A percentile compares a stretch with the other conserved stretches of the same genome.
These are phyloP conservation scores for Fusarium staphyleae DNA, from an alignment of 2,329 filamentous ascomycete genomes.

Conservation along the genomic window DNA sequence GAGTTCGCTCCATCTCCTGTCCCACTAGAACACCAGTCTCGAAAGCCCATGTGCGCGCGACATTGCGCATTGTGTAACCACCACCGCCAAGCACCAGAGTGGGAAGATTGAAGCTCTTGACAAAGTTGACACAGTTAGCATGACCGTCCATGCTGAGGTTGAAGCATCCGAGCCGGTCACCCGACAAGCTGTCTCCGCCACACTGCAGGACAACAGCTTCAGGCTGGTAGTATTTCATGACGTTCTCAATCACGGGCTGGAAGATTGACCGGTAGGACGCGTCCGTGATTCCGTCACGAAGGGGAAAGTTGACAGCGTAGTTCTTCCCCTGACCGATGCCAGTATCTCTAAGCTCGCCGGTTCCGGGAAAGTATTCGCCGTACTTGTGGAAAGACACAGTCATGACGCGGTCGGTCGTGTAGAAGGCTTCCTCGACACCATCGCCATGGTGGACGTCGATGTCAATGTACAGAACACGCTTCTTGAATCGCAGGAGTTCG, in stretches of 20 bases:
- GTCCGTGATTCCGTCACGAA: slow-evolving; percentile 92
- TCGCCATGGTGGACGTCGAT: slow-evolving; percentile 96
- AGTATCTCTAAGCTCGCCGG: slow-evolving; percentile 84
- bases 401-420: slow-evolving; percentile 91
- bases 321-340: slow-evolving; percentile 88
- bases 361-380: slow-evolving; percentile 94
- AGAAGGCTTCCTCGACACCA: slow-evolving; percentile 92
- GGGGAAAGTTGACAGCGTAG: slow-evolving; percentile 89
- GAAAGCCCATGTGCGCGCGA: slow-evolving; percentile 95
- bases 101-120: slow-evolving; percentile 84
- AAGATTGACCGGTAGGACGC: slow-evolving; percentile 90
- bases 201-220: slow-evolving; percentile 95
- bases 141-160: slow-evolving; percentile 97
- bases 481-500: slow-evolving; percentile 87
- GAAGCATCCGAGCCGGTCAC: slow-evolving; percentile 94
- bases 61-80: slow-evolving; percentile 96
- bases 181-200: slow-evolving; percentile 91
- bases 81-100: slow-evolving; percentile 94
- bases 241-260: slow-evolving; percentile 84
- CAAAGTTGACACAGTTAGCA: slow-evolving; percentile 90
- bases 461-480: slow-evolving; percentile 96
- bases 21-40: slow-evolving; percentile 92
- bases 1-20: slow-evolving; percentile 78
- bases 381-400: slow-evolving; percentile 97
- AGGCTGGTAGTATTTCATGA: slow-evolving; percentile 87